Percentiles rank a stretch among this genome's conserved stretches.
Conservation (phyloP, 306 rosid species). For the Trifolium repens region DNA sequence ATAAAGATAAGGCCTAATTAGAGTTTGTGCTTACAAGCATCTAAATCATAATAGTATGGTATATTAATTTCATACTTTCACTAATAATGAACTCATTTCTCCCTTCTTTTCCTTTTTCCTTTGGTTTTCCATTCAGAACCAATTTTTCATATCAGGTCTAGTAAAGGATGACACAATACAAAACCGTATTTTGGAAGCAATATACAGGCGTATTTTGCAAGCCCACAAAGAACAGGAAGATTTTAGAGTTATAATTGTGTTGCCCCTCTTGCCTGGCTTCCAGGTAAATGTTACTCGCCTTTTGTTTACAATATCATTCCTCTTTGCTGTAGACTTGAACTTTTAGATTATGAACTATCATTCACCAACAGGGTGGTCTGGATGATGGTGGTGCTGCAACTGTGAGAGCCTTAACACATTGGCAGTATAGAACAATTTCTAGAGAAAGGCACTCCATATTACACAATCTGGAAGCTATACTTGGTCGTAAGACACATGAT, state of each 20-base stretch:
- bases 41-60: conserved; percentile 25
- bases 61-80: conserved; percentile 20
- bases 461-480: conserved; percentile 69
- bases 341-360: conserved; percentile 21
- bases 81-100: conserved; percentile 28
- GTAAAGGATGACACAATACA: conserved; percentile 71
- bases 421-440: conserved; percentile 97
- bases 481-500: conserved; percentile 82
- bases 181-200: conserved; percentile 88
- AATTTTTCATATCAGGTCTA: conserved; percentile 96
- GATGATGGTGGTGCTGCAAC: conserved; percentile 98
- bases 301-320: conserved; percentile 9
- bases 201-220: conserved; percentile 78
- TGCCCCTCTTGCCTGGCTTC: conserved; percentile 98
- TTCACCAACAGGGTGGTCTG: conserved; percentile 77
- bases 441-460: conserved; percentile 78
- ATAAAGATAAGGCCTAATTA: no score
- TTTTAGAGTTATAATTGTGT: conserved; percentile 85
- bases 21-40: not conserved
- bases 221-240: conserved; percentile 78
- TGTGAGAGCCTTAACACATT: conserved; percentile 96
- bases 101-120: not conserved
- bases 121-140: conserved; percentile 68
- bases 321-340: conserved; percentile 27
- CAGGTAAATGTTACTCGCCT: conserved; percentile 59